Evolutionary conservation across 2,329 filamentous ascomycete species (phyloP), one percentile per base, ranked within the genome.

Genomic region (Xylaria digitata): DNA sequence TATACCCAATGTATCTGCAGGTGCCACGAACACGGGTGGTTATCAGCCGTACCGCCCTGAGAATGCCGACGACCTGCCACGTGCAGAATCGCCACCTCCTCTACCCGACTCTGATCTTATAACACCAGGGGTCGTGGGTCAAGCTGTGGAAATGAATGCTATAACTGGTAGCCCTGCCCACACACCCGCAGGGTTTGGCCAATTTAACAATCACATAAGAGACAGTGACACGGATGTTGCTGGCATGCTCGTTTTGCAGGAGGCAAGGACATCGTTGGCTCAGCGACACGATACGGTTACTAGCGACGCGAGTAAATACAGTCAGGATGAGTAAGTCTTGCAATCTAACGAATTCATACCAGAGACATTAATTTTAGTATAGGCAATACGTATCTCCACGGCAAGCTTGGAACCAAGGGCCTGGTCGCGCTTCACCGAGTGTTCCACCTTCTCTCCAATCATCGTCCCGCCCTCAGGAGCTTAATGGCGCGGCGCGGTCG

Each of bases 111-210:
- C 80, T 52, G 78, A 82, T 48, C 75, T 81, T 64, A 71, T 78
- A 17, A 63, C 53, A 45, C 61, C 72, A 53, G 70, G 74, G n/a
- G 72, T 77, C 40, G 78, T 89, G 13, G 89, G 89, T 9, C 90
- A 90, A 74, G 89, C 91, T 2, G 86, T 94, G 60, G 93, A 96
- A 77, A 94, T 96, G 92, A 90, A 94, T 76, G 89, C 90, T 40
- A 83, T 84, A n/a, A 83, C 83, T n/a, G 84, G 85, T 45, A 85
- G 83, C 61, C 84, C 85, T n/a, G 77, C 79, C 61, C 80, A 79
- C 32, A 69, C 80, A 2, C 81, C 80, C 15, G 73, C 73, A 45
- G 80, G 79, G 15, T 84, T 81, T 69, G 83, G 80, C 21, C 82
- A 83, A 63, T 84, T 82, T 63, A 81, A 78, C 34, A 76, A 81